Evolutionary conservation across 148 eudicot genomes (phyloP).

Genomic region (Suaeda aralocaspica): DNA sequence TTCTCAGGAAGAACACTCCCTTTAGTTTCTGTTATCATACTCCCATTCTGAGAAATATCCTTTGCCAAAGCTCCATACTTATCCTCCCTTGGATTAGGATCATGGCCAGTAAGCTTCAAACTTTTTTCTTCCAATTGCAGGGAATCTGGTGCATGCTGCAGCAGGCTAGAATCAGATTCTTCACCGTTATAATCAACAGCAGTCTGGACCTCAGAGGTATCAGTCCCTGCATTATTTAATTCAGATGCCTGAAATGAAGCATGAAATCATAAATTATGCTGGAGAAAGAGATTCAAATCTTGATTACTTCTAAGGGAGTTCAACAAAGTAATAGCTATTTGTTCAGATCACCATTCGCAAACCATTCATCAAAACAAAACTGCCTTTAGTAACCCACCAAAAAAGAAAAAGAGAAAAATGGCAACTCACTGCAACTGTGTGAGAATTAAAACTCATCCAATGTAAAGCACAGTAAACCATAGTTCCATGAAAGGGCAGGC

Average conservation of each 20-base stretch:
- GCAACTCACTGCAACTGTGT: too few relatives aligned
- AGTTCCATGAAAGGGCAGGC: background rate
- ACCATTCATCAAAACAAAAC: background rate
- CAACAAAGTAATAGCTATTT: background rate
- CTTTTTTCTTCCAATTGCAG: constrained; percentile 9
- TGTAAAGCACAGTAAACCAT: background rate
- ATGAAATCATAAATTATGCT: constrained; percentile 1
- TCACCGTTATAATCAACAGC: constrained; percentile 19
- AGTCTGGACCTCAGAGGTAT: constrained; percentile 36
- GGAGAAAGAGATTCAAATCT: background rate
- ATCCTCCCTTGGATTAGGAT: constrained; percentile 7
- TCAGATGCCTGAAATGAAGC: constrained; percentile 48
- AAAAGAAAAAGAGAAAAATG: too few relatives aligned
- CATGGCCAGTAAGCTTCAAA: constrained; percentile 16
- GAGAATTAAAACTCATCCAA: background rate
- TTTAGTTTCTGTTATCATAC: constrained; percentile 14
- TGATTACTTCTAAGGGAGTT: background rate
- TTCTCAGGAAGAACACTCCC: constrained; percentile 7
- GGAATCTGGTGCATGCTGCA: constrained; percentile 11
- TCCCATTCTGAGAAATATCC: constrained; percentile 22
- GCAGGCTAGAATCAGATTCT: constrained; percentile 20
- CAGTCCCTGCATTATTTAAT: constrained; percentile 31
- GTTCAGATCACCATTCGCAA: background rate
- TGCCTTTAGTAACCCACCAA: background rate
- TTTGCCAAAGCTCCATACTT: constrained; percentile 18